Evolutionary conservation across 2,329 filamentous ascomycete genomes (phyloP).

Genomic region (Rhynchosporium graminicola): DNA sequence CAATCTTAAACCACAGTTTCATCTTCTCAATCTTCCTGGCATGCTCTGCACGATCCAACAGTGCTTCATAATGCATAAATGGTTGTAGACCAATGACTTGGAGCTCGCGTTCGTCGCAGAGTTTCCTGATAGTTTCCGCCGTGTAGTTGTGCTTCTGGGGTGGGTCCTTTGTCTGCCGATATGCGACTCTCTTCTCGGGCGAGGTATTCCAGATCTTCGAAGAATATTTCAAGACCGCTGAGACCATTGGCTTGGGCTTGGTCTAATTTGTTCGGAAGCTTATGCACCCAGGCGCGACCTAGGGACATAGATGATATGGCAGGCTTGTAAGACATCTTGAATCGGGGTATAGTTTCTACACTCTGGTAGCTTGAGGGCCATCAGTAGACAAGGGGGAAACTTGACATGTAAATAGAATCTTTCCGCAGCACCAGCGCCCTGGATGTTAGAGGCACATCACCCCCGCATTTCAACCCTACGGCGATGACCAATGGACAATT

Average conservation of each 20-base stretch:
- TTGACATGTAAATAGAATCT: neutral
- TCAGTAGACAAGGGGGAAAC: neutral
- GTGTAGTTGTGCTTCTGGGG: conserved; percentile 40
- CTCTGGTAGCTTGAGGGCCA: neutral
- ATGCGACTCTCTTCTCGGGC: conserved; percentile 49
- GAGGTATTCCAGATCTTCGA: conserved; percentile 69
- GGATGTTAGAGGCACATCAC: neutral
- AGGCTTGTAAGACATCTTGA: conserved; percentile 49
- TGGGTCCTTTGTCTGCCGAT: conserved; percentile 47
- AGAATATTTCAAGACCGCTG: conserved; percentile 71
- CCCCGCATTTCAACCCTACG: neutral
- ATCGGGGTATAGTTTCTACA: neutral
- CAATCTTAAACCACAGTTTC: conserved; percentile 69
- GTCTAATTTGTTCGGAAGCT: conserved; percentile 65
- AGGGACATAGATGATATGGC: conserved; percentile 78
- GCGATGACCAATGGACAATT: conserved; percentile 4
- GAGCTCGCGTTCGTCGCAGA: conserved; percentile 61
- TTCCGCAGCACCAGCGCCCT: neutral
- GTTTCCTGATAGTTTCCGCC: conserved; percentile 53
- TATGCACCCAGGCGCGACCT: conserved; percentile 69
- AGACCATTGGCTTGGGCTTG: conserved; percentile 65
- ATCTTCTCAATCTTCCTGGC: conserved; percentile 60
- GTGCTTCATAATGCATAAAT: conserved; percentile 76
- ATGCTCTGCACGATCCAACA: conserved; percentile 63
- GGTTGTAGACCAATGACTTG: conserved; percentile 70